Conservation (phyloP, 495 filamentous ascomycete genomes). For the Neurospora tetrasperma region DNA sequence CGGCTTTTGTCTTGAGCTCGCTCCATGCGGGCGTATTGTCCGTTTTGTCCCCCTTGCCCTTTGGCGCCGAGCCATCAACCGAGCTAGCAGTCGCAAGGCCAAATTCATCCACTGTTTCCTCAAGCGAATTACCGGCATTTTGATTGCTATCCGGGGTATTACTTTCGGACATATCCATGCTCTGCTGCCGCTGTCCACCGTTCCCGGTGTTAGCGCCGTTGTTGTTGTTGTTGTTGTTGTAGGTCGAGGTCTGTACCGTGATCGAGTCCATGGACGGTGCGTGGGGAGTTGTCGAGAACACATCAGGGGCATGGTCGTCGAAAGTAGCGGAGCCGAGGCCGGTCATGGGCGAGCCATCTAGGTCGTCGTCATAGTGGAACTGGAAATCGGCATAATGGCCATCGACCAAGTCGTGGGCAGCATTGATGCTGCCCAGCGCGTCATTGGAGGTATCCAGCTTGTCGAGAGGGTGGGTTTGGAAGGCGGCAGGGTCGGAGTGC, state of each 20-base stretch:
- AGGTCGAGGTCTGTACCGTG: conserved; percentile 21
- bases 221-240: conserved; percentile 2
- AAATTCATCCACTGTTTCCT: conserved; percentile 45
- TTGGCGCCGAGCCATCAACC: conserved; percentile 41
- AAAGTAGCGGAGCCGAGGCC: conserved; percentile 18
- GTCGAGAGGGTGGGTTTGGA: conserved; percentile 11
- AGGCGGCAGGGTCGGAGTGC: conserved; percentile 15
- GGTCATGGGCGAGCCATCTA: conserved; percentile 32
- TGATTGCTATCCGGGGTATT: conserved; percentile 37
- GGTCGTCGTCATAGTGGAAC: conserved; percentile 32
- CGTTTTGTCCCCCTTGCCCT: conserved; percentile 46
- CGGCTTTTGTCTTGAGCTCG: conserved; percentile 1
- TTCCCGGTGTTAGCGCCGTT: not conserved
- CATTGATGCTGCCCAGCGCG: conserved; percentile 20
- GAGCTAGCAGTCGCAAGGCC: conserved; percentile 33
- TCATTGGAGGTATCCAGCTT: conserved; percentile 22
- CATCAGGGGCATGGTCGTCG: conserved; percentile 31
- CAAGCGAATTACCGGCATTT: conserved; percentile 35
- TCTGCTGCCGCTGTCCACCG: conserved; percentile 20
- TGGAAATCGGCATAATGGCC: conserved; percentile 36
- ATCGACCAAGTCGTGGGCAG: conserved; percentile 23
- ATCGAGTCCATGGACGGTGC: conserved; percentile 25
- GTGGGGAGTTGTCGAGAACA: conserved; percentile 25
- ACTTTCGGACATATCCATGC: conserved; percentile 37
- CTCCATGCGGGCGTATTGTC: conserved; percentile 45